Base-by-base conservation (phyloP, 1,284 basidiomycete genomes). In the Schizophyllum commune region DNA sequence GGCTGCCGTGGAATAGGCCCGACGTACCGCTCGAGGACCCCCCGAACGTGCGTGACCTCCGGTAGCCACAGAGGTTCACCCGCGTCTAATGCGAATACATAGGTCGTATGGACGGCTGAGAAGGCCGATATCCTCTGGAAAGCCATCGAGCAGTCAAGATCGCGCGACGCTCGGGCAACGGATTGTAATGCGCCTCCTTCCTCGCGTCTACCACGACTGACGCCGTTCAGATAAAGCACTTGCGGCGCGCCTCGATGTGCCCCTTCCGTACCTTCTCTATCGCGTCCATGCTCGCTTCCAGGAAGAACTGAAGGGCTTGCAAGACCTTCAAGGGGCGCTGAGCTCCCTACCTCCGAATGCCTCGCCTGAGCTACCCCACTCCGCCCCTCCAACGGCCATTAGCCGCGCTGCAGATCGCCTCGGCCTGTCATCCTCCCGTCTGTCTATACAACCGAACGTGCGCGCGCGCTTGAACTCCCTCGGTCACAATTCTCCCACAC, bases 101-200 rank as follows among this genome's bases (percentile, higher is more conserved):
- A 89, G 91, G 85, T 92, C 71, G 84, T 88, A 77, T 92, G 90
- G 91, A 89, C 81, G 55, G 65, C 81, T 4, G 88, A 92, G 63
- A 92, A 92, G 71, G 90, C 91, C 58, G 86, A 85, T 64, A 83
- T 90, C 15, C 75, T 92, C 5, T 92, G 91, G 91, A 89, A 90
- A 71, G 86, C 89, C 56, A 90, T 92, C 63, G 85, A 89, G 60
- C 81, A 83, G 66, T 89, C 88, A 39, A 79, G 89, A 61, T 80
- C 84, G 6, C 83, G 80, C 27, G 85, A 87, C 63, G 84, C 83
- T 60, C 81, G 82, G 21, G 86, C 82, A 51, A 84, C 88, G 32
- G 89, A 92, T 71, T 92, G 90, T 91, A 68, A 73, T 86, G 79
- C 19, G 61, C 52, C n/a, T 62, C 20, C 27, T 52, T 59, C 52